Base-by-base conservation (phyloP, 176 grass and related monocot species). In the Carex myosuroides region DNA sequence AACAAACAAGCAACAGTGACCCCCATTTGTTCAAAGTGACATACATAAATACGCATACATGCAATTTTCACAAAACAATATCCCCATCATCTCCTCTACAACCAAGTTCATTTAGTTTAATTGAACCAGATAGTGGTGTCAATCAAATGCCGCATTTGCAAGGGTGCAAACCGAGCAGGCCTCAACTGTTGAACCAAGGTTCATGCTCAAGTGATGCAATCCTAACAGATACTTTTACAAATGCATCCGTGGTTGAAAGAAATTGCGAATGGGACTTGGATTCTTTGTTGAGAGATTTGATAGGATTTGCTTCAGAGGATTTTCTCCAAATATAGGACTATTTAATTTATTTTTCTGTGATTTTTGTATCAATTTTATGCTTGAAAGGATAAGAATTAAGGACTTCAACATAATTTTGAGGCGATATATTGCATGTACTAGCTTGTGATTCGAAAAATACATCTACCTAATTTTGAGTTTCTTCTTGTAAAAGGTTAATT, bases 41-140 rank as follows among this genome's bases (percentile, higher is more conserved):
- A 68, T 83, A 83, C 61, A 50, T 21, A 67, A 64, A 83, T 50
- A 54, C 64, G 13, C 80, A 83, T 20, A 83, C 61, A 54, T 83
- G 80, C 61, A 54, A 67, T 54, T 53, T 65, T 32, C 20, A 30
- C 39, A 82, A 66, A 65, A 39, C 35, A 66, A 52, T 82, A 24
- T 46, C 61, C 46, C 20, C 33, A 64, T 14, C n/a, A 22, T 48
- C 59, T 81, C 37, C 58, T 82, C 39, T 16, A 13, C 12, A 33
- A 8, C 4, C n/a, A 68, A 29, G 24, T 30, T 39, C 57, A 0
- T 67, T 53, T 52, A 1, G 5, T 83, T 65, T 22, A 33, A 68
- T 26, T 41, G 18, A 77, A 22, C 50, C 9, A 8, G 73, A 33
- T 10, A 56, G 4, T 0, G 2, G 13, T 77, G 56, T 32, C 22